Percentiles rank a stretch among this genome's conserved stretches.
Evolutionary conservation across 306 rosid genomes (phyloP).

Genomic region (Mimosa bimucronata): DNA sequence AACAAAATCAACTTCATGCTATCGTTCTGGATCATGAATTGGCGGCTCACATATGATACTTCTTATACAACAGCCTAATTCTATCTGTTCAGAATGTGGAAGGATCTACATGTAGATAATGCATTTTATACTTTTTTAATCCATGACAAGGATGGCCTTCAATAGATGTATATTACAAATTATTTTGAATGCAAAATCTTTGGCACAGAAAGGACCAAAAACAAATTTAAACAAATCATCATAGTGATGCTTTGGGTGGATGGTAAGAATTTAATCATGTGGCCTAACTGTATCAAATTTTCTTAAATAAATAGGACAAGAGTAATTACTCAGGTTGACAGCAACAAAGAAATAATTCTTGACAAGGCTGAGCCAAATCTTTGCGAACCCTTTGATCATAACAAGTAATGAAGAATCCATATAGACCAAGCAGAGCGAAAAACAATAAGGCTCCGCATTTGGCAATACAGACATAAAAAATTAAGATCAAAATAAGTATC

Average conservation of each 20-base stretch:
- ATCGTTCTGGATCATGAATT: not conserved
- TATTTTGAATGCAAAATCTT: constrained; percentile 2
- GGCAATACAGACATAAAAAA: constrained; percentile 33
- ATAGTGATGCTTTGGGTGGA: too few relatives aligned
- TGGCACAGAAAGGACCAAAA: not conserved
- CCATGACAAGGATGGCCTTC: constrained; percentile 15
- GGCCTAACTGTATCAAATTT: constrained; percentile 20
- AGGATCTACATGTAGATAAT: not conserved
- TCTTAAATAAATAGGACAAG: constrained; percentile 10
- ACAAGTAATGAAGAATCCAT: constrained; percentile 98
- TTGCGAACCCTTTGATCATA: constrained; percentile 94
- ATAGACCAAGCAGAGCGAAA: constrained; percentile 92
- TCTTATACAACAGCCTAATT: not conserved
- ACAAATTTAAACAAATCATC: not conserved
- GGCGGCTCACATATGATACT: not conserved
- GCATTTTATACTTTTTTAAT: not conserved
- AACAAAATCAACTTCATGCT: constrained; percentile 24
- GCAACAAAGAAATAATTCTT: constrained; percentile 97
- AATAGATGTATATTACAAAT: constrained; percentile 2
- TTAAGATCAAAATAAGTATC: constrained; percentile 1
- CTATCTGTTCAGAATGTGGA: constrained; percentile 23
- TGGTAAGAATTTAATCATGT: too few relatives aligned
- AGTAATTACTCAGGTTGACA: constrained; percentile 91
- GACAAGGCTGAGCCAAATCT: constrained; percentile 98
- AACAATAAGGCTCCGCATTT: constrained; percentile 84